Conservation (phyloP, 2,329 filamentous ascomycete genomes). For the Massarina eburnea region DNA sequence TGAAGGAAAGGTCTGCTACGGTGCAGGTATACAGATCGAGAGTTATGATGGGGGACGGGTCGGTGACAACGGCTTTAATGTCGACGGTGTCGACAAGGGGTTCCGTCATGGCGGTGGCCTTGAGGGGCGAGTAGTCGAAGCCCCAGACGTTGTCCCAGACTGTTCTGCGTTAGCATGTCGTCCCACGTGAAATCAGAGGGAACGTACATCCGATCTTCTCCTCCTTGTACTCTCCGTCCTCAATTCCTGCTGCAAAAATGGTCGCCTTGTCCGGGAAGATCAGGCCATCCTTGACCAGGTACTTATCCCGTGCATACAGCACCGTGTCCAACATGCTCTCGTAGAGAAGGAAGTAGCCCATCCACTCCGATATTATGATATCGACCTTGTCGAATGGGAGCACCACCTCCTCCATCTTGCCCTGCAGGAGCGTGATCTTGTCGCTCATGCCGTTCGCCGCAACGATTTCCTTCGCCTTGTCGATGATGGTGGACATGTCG, state of each 20-base stretch:
- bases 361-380: constrained; percentile 99
- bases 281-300: constrained; percentile 80
- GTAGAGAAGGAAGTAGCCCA: constrained; percentile 99
- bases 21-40: constrained; percentile 94
- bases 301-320: constrained; percentile 91
- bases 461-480: constrained; percentile 96
- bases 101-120: constrained; percentile 89
- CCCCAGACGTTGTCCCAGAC: constrained; percentile 99
- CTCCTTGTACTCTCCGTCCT: constrained; percentile 99
- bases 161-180: constrained; percentile 41
- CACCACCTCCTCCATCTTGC: constrained; percentile 99
- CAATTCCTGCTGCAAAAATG: constrained; percentile 94
- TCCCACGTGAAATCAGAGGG: not conserved
- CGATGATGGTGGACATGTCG: constrained; percentile 99
- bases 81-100: constrained; percentile 97
- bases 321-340: constrained; percentile 99
- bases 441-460: constrained; percentile 85
- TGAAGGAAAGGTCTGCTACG: constrained; percentile 80
- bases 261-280: constrained; percentile 99
- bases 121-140: constrained; percentile 93
- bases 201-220: constrained; percentile 94
- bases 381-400: constrained; percentile 94
- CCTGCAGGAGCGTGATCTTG: constrained; percentile 97
- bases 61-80: constrained; percentile 93
- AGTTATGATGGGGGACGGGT: constrained; percentile 80